Evolutionary conservation across 495 filamentous ascomycete species (phyloP).

Genomic region (Aspergillus sclerotiicarbonarius): DNA sequence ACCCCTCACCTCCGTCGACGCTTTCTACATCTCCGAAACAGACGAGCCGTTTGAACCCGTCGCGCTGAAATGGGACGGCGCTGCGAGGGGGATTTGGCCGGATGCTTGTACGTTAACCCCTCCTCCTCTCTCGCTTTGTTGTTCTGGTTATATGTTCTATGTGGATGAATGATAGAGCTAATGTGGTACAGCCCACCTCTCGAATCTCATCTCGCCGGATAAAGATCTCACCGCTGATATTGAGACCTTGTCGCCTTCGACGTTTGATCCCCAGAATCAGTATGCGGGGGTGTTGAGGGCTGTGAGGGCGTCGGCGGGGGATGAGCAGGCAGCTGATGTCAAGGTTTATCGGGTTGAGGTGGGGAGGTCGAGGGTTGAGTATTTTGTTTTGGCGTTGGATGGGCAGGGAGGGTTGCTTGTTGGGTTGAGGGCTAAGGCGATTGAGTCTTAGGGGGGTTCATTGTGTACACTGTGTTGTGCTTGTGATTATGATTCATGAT

Average conservation of each 20-base stretch:
- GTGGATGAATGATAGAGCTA: background rate
- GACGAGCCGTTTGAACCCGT: slow-evolving; percentile 85
- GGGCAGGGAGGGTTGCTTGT: slow-evolving; percentile 57
- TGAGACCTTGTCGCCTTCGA: slow-evolving; percentile 31
- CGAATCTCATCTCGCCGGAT: slow-evolving; percentile 36
- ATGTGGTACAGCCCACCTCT: slow-evolving; percentile 32
- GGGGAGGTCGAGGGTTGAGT: slow-evolving; percentile 65
- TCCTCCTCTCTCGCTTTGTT: slow-evolving; percentile 9
- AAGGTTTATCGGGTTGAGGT: slow-evolving; percentile 67
- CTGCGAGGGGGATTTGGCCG: slow-evolving; percentile 51
- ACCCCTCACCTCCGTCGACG: slow-evolving; percentile 55
- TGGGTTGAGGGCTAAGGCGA: slow-evolving; percentile 68
- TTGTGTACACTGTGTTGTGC: background rate
- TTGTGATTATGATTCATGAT: background rate
- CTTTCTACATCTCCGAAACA: slow-evolving; percentile 72
- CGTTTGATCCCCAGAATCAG: slow-evolving; percentile 43
- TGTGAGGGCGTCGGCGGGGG: slow-evolving; percentile 34
- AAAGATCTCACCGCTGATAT: slow-evolving; percentile 33
- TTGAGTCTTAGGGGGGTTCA: slow-evolving; percentile 58
- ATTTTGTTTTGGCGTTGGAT: slow-evolving; percentile 68
- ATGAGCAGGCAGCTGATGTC: slow-evolving; percentile 58
- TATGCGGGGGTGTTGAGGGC: slow-evolving; percentile 31
- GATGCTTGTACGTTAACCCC: slow-evolving; percentile 54
- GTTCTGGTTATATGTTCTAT: too few species aligned
- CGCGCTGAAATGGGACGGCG: slow-evolving; percentile 59